Conservation (phyloP, 2,329 filamentous ascomycete genomes). For the Paramyrothecium sp. region DNA sequence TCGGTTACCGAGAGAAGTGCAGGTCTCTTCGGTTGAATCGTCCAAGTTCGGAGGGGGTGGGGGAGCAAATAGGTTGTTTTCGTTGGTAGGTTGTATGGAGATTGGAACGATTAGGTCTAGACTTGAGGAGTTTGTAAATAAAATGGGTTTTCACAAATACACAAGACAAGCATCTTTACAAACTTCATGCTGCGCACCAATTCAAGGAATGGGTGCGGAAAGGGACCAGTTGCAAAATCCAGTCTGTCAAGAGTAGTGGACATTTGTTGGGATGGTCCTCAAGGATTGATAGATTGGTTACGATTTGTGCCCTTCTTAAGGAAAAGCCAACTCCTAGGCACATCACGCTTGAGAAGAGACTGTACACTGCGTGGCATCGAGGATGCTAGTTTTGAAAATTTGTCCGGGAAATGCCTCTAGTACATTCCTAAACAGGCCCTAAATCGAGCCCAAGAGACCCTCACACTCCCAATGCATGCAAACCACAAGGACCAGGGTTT, state of each 20-base stretch:
- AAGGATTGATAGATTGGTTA: background rate
- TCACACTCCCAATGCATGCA: conserved; percentile 40
- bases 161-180: background rate
- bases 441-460: conserved; percentile 29
- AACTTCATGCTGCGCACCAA: background rate
- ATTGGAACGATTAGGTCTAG: background rate
- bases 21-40: conserved; percentile 9
- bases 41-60: too few species aligned
- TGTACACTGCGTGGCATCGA: conserved; percentile 13
- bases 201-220: background rate
- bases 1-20: conserved; percentile 12
- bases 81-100: background rate
- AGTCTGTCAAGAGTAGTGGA: background rate
- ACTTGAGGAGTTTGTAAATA: background rate
- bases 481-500: conserved; percentile 34
- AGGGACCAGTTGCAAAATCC: background rate
- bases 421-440: conserved; percentile 32
- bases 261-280: background rate
- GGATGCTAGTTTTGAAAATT: conserved; percentile 27
- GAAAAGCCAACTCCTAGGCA: background rate
- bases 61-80: too few species aligned
- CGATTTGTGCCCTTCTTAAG: background rate
- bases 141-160: background rate
- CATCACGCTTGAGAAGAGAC: background rate
- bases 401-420: conserved; percentile 34